A percentile compares a stretch with the other conserved stretches of the same genome.
Conservation (phyloP, 805 yeast species). For the Candida suzukii region DNA sequence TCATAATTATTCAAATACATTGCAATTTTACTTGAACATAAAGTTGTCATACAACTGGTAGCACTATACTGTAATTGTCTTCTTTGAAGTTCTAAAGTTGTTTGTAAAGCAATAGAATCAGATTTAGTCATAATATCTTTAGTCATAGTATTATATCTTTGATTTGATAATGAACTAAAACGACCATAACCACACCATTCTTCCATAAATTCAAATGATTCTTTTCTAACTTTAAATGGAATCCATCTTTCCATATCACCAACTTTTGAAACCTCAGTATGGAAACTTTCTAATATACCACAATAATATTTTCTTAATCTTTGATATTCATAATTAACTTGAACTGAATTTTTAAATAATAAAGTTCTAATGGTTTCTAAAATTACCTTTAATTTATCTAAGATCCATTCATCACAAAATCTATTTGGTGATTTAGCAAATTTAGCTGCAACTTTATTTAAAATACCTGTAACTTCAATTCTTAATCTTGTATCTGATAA, state of each 20-base stretch:
- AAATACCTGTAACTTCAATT: slow-evolving; percentile 71
- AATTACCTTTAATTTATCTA: slow-evolving; percentile 54
- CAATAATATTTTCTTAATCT: slow-evolving; percentile 77
- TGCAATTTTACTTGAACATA: slow-evolving; percentile 70
- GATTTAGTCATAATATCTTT: slow-evolving; percentile 27
- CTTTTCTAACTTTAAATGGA: slow-evolving; percentile 81
- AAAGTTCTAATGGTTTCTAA: slow-evolving; percentile 57
- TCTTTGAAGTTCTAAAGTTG: slow-evolving; percentile 76
- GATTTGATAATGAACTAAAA: slow-evolving; percentile 49
- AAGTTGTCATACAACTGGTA: slow-evolving; percentile 75
- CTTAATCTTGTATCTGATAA: slow-evolving; percentile 32
- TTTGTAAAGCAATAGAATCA: slow-evolving; percentile 47
- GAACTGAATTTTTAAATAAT: slow-evolving; percentile 44
- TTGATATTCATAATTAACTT: slow-evolving; percentile 64
- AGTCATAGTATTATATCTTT: slow-evolving; percentile 57
- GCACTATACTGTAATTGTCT: slow-evolving; percentile 64
- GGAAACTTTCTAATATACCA: slow-evolving; percentile 72
- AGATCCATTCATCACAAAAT: slow-evolving; percentile 60
- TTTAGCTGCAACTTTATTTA: slow-evolving; percentile 60
- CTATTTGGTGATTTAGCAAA: slow-evolving; percentile 46
- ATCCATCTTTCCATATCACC: slow-evolving; percentile 49
- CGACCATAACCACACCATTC: slow-evolving; percentile 96
- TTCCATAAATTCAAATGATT: slow-evolving; percentile 73
- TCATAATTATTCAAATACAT: slow-evolving; percentile 15
- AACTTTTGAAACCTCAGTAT: slow-evolving; percentile 41